phyloP scores from a whole-genome alignment of 805 yeast genomes.

The Ogataea salicorniae region DNA sequence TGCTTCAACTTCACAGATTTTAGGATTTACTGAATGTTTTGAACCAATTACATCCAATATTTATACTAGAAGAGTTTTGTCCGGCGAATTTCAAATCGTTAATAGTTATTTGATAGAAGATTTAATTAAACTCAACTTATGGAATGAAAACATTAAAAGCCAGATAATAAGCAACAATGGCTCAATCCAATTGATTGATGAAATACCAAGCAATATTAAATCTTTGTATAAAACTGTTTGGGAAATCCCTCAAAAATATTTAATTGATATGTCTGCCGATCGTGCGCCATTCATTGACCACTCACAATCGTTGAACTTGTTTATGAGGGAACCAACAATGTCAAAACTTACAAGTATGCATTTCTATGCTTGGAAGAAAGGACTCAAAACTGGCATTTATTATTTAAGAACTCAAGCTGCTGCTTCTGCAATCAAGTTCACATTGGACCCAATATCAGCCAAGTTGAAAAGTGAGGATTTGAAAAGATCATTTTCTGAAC shows the following conservation, averaged over 20 bases:
- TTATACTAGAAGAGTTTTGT: conserved; percentile 82
- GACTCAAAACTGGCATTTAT: conserved; percentile 98
- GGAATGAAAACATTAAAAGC: conserved; percentile 78
- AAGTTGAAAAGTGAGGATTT: conserved; percentile 1
- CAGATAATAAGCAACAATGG: conserved; percentile 74
- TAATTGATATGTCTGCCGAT: conserved; percentile 84
- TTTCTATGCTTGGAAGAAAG: conserved; percentile 98
- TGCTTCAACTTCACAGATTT: conserved; percentile 93
- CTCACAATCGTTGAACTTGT: conserved; percentile 88
- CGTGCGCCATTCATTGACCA: conserved; percentile 77
- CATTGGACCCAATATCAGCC: conserved; percentile 43
- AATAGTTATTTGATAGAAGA: conserved; percentile 83
- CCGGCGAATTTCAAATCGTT: conserved; percentile 93
- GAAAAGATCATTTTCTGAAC: conserved; percentile 14
- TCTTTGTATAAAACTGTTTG: conserved; percentile 89
- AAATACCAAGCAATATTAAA: conserved; percentile 71
- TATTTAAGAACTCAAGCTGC: conserved; percentile 97
- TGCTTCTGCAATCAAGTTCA: conserved; percentile 91
- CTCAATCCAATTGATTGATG: conserved; percentile 71
- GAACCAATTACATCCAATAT: conserved; percentile 95
- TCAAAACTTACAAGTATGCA: conserved; percentile 97
- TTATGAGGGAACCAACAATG: conserved; percentile 86
- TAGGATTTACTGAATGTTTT: conserved; percentile 92
- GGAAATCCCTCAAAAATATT: conserved; percentile 85
- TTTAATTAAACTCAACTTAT: conserved; percentile 72